These are phyloP conservation scores for Wakefieldia striispora DNA, from an alignment of 768 basidiomycete genomes.

Conservation along the genomic window DNA sequence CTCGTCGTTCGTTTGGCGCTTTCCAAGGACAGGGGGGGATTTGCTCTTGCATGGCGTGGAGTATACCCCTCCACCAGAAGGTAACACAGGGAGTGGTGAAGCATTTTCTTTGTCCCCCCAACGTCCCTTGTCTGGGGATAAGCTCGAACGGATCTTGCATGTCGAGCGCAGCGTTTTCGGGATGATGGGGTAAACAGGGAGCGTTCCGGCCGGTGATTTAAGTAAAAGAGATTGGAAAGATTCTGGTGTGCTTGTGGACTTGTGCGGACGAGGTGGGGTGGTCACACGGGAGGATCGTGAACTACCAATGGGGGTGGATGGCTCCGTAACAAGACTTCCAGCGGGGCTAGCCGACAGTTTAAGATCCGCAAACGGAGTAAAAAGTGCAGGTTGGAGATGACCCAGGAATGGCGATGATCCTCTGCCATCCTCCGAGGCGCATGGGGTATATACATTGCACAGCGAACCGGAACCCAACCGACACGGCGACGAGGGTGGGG, in stretches of 20 bases:
- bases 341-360: conserved; percentile 1
- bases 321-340: conserved; percentile 9
- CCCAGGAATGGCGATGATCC: conserved; percentile 23
- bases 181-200: conserved; percentile 23
- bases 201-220: conserved; percentile 24
- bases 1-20: conserved; percentile 43
- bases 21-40: conserved; percentile 36
- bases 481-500: conserved; percentile 8
- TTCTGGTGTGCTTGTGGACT: conserved; percentile 30
- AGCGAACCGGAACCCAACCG: conserved; percentile 1
- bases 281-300: conserved; percentile 21
- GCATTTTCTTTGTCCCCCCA: conserved; percentile 60
- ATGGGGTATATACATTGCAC: conserved; percentile 1
- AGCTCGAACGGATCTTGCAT: conserved; percentile 12
- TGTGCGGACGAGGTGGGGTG: conserved; percentile 40
- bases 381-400: conserved; percentile 29
- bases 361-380: conserved; percentile 9
- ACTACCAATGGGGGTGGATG: conserved; percentile 27
- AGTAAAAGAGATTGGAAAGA: conserved; percentile 32
- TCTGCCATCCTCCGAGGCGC: background rate
- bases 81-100: conserved; percentile 38
- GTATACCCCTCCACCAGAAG: conserved; percentile 48
- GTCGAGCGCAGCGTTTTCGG: conserved; percentile 36
- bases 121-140: conserved; percentile 40
- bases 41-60: conserved; percentile 30